Percentiles rank a stretch among this genome's conserved stretches.
These are phyloP conservation scores for Saccharomyces hybrid DNA, from an alignment of 1,139 yeast genomes.

Conservation along the genomic window DNA sequence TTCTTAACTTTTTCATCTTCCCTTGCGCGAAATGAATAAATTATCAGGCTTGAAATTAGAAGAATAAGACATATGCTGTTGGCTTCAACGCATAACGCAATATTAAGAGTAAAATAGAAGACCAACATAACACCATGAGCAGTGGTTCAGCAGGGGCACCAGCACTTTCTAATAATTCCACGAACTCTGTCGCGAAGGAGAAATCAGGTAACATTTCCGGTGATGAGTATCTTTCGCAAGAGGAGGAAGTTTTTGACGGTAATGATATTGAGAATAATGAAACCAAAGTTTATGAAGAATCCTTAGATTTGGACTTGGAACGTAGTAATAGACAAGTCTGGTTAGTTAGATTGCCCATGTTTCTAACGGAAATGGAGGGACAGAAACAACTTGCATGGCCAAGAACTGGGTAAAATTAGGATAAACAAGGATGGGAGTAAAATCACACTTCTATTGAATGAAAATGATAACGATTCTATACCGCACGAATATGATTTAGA, in stretches of 20 bases:
- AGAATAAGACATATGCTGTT: not conserved
- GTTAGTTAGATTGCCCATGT: conserved; percentile 86
- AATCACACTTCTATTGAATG: conserved; percentile 51
- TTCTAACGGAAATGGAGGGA: conserved; percentile 72
- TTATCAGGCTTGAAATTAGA: not conserved
- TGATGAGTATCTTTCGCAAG: conserved; percentile 35
- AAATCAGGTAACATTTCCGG: conserved; percentile 21
- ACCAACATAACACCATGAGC: not conserved
- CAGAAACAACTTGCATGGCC: conserved; percentile 54
- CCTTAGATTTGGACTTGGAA: conserved; percentile 53
- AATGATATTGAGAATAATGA: conserved; percentile 35
- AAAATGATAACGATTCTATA: conserved; percentile 42
- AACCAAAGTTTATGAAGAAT: conserved; percentile 40
- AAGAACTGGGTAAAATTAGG: conserved; percentile 73
- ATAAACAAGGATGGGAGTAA: conserved; percentile 47
- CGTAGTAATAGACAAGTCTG: conserved; percentile 65
- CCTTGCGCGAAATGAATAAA: not conserved
- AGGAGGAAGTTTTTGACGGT: conserved; percentile 37
- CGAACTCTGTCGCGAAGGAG: not conserved
- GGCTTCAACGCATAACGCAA: not conserved
- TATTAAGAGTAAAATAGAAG: not conserved
- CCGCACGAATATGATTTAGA: conserved; percentile 82
- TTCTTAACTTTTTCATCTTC: not conserved
- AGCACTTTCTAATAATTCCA: not conserved
- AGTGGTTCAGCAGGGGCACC: not conserved